Evolutionary conservation across 257 asterid genomes (phyloP).

Genomic region (Capsicum baccatum): DNA sequence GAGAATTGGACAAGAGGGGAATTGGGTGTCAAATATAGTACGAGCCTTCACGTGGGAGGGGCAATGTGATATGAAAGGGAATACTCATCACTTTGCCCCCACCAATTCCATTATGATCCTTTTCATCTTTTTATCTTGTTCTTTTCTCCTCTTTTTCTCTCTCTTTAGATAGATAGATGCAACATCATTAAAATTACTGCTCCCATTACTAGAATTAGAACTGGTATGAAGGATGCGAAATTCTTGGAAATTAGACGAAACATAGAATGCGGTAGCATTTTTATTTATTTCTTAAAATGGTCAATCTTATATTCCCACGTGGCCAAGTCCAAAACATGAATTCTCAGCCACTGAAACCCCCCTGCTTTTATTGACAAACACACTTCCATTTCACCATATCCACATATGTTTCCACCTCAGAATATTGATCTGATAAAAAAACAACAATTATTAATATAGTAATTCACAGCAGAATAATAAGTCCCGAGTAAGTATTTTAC

Average conservation of each 20-base stretch:
- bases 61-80: conserved; percentile 46
- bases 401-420: conserved; percentile 29
- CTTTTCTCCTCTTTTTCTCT: background rate
- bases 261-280: background rate
- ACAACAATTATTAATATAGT: background rate
- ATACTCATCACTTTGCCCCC: conserved; percentile 35
- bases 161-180: background rate
- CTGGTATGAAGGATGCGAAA: too few species aligned
- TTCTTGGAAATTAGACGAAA: background rate
- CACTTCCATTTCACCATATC: conserved; percentile 9
- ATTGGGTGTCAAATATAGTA: conserved; percentile 32
- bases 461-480: background rate
- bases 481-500: background rate
- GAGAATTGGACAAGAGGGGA: background rate
- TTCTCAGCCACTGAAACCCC: conserved; percentile 27
- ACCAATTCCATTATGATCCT: background rate
- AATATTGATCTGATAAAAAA: background rate
- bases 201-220: background rate
- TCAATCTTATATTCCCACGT: conserved; percentile 1
- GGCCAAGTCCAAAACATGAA: conserved; percentile 13
- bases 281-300: background rate
- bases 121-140: background rate
- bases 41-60: conserved; percentile 51
- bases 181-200: background rate
- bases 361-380: conserved; percentile 22